Base-by-base conservation (phyloP, 2,329 filamentous ascomycete species). In the Lithohypha guttulata region DNA sequence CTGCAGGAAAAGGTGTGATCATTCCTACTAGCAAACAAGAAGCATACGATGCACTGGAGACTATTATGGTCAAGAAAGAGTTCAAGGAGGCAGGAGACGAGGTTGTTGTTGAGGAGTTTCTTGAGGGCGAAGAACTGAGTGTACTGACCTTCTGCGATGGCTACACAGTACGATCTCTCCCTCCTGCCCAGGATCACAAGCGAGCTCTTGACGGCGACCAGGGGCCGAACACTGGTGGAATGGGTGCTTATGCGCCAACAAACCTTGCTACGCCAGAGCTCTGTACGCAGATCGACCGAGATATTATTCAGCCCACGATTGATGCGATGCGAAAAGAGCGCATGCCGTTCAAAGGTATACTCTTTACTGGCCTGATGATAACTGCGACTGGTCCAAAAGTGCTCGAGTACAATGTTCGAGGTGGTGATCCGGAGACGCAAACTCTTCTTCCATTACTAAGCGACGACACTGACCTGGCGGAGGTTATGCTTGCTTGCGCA, bases 211-310 rank as follows among this genome's bases (percentile, higher is more conserved):
- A 98, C 54, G 84, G 83, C 39, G 89, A 96, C 57, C 71, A 75
- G 34, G 91, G 91, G 1, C 84, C 86, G 25, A 96, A 96, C 64
- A 96, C 91, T 2, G 91, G 89, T 43, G 91, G 91, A 27, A 96
- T 96, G 91, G 91, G 91, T 36, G 94, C 86, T 57, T 96, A 96
- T 61, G 86, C 87, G 11, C 84, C 84, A n/a, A 93, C 87, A 1
- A 81, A 76, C 47, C 79, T 87, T 52, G 79, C 81, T 20, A 81
- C 80, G 0, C 73, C 77, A 36, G 75, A 80, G 45, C 69, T 93
- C n/a, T 71, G 91, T 13, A 79, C 79, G 13, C 71, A 78, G 44
- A 77, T 98, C 45, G 81, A 95, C 56, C 70, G 71, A 41, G 82
- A 81, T 22, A 81, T 95, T 39, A 73, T 96, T n/a, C 77, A 86